Evolutionary conservation across 805 yeast species (phyloP).

Genomic region (Schwanniomyces vanrijiae): DNA sequence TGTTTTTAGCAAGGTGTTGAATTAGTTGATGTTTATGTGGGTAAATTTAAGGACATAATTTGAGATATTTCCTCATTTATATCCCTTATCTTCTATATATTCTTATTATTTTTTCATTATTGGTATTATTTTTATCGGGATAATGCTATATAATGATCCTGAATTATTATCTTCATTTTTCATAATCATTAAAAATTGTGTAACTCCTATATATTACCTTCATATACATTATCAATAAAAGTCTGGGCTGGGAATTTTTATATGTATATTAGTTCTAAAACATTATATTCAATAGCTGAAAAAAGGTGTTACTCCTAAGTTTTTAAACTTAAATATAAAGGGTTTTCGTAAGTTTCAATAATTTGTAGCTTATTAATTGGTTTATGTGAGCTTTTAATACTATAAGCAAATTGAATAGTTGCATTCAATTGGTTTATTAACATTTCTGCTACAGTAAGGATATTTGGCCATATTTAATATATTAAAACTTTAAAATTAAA

Average conservation of each 20-base stretch:
- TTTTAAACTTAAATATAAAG: slow-evolving; percentile 11
- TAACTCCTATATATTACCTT: slow-evolving; percentile 68
- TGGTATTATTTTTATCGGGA: slow-evolving; percentile 34
- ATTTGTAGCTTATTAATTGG: slow-evolving; percentile 54
- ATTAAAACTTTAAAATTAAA: slow-evolving; percentile 30
- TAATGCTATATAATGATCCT: slow-evolving; percentile 52
- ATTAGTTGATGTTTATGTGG: slow-evolving; percentile 36
- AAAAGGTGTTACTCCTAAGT: slow-evolving; percentile 19
- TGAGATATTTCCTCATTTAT: slow-evolving; percentile 40
- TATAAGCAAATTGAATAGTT: slow-evolving; percentile 15
- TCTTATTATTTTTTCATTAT: slow-evolving; percentile 40
- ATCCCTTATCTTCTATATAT: slow-evolving; percentile 44
- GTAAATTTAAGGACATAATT: slow-evolving; percentile 40
- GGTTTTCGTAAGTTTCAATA: slow-evolving; percentile 55
- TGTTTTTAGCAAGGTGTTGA: slow-evolving; percentile 38
- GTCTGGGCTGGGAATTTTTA: slow-evolving; percentile 77
- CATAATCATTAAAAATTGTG: slow-evolving; percentile 62
- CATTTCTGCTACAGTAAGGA: slow-evolving; percentile 39
- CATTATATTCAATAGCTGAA: slow-evolving; percentile 36
- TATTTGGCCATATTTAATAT: slow-evolving; percentile 39
- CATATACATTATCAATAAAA: slow-evolving; percentile 68
- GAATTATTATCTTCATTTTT: slow-evolving; percentile 68
- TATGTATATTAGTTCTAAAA: slow-evolving; percentile 71
- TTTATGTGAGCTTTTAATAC: slow-evolving; percentile 56
- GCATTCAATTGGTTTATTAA: slow-evolving; percentile 44